phyloP scores from a whole-genome alignment of 768 basidiomycete species.

The Candolleomyces eurysporus region DNA sequence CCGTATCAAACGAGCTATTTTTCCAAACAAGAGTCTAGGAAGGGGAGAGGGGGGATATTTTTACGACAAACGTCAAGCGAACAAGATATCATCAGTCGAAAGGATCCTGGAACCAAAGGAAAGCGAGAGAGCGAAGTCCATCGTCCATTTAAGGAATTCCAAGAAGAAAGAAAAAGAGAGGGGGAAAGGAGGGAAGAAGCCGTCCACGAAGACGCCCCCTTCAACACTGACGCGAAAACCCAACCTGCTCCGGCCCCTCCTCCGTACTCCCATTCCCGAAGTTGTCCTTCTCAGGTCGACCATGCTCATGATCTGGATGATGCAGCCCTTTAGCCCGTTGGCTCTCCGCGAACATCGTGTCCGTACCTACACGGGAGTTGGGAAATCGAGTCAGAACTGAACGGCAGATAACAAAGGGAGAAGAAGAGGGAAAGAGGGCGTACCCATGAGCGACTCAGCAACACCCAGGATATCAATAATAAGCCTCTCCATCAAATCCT shows the following conservation, averaged over 20 bases:
- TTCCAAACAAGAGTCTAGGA: no score
- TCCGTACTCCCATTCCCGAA: conserved; percentile 30
- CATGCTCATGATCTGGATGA: conserved; percentile 39
- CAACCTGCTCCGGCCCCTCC: conserved; percentile 25
- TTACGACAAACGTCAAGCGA: no score
- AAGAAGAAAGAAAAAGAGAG: no score
- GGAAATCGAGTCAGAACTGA: no score
- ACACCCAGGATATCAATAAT: conserved; percentile 49
- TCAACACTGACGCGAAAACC: conserved; percentile 42
- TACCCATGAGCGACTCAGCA: conserved; percentile 46
- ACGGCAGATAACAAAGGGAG: neutral
- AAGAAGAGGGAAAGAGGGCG: conserved; percentile 15
- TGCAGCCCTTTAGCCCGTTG: conserved; percentile 19
- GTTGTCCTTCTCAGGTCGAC: conserved; percentile 38
- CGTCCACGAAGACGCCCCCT: neutral
- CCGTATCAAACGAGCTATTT: no score
- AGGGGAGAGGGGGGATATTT: no score
- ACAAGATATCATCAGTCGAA: no score
- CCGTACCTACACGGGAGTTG: conserved; percentile 10
- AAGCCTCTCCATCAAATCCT: conserved; percentile 48
- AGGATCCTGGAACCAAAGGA: no score
- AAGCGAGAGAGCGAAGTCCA: no score
- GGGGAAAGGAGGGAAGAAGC: no score
- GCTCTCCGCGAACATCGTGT: conserved; percentile 25
- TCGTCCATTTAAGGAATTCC: no score